phyloP scores from a whole-genome alignment of 129 eudicot species.

The Chrysanthemum seticuspe region DNA sequence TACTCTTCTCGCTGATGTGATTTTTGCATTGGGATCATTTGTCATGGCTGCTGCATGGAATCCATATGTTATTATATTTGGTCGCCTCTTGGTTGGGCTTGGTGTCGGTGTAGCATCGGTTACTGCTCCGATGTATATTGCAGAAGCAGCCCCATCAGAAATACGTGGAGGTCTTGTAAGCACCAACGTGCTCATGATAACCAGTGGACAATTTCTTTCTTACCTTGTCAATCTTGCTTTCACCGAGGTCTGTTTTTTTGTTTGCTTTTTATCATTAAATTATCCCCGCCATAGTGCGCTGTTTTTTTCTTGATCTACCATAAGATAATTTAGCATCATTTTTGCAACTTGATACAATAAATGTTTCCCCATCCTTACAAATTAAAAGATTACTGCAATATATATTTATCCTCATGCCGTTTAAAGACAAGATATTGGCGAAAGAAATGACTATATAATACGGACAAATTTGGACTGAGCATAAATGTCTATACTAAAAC shows the following conservation, averaged over 20 bases:
- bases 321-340: too few relatives aligned
- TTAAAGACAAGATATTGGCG: too few relatives aligned
- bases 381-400: too few relatives aligned
- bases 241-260: slow-evolving; percentile 61
- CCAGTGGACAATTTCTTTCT: slow-evolving; percentile 88
- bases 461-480: too few relatives aligned
- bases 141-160: slow-evolving; percentile 87
- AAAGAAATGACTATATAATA: too few relatives aligned
- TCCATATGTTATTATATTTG: slow-evolving; percentile 74
- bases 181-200: slow-evolving; percentile 86
- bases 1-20: slow-evolving; percentile 59
- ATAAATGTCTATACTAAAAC: too few relatives aligned
- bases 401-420: too few relatives aligned
- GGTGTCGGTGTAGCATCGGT: slow-evolving; percentile 90
- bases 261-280: not conserved
- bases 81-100: slow-evolving; percentile 75
- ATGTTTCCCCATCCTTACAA: too few relatives aligned
- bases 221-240: slow-evolving; percentile 88
- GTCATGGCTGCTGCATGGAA: slow-evolving; percentile 79
- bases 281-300: not conserved
- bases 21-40: slow-evolving; percentile 56
- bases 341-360: too few relatives aligned
- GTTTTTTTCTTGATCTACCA: not conserved
- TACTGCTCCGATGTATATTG: slow-evolving; percentile 87
- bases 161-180: slow-evolving; percentile 87